These are phyloP conservation scores for Eimeria necatrix DNA, from an alignment of 169 alveolate genomes.

Conservation along the genomic window DNA sequence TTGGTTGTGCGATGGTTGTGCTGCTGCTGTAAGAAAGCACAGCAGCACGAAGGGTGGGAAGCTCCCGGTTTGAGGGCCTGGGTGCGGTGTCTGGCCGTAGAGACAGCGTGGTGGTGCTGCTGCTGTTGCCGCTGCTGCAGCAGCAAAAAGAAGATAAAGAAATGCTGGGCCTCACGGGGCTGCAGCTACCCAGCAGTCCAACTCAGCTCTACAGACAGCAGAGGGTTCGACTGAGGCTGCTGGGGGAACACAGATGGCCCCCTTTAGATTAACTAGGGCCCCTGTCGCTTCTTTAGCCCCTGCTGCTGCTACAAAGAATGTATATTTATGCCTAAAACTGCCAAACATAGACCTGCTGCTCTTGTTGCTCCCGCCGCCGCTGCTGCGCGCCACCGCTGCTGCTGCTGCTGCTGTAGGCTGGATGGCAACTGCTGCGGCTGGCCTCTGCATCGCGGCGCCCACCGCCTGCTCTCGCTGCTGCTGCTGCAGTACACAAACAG, in stretches of 20 bases:
- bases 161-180: background rate
- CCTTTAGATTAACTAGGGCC: background rate
- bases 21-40: too few species aligned
- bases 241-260: background rate
- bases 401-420: background rate
- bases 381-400: background rate
- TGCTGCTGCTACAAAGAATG: slow-evolving; percentile 9
- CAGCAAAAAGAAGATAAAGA: background rate
- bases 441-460: background rate
- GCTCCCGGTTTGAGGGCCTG: background rate
- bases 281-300: background rate
- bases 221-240: background rate
- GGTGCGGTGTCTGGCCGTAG: background rate
- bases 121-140: background rate
- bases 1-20: too few species aligned
- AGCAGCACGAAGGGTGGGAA: too few species aligned
- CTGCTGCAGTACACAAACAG: background rate
- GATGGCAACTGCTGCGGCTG: background rate
- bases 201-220: slow-evolving; percentile 17
- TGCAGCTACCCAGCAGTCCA: background rate
- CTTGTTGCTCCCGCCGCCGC: background rate
- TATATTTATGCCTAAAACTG: background rate
- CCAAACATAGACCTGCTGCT: slow-evolving; percentile 4
- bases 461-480: background rate
- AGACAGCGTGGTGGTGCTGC: background rate